Percentiles rank a stretch among this genome's conserved stretches.
These are phyloP conservation scores for Phragmites australis DNA, from an alignment of 176 grass and related monocot species.

Conservation along the genomic window DNA sequence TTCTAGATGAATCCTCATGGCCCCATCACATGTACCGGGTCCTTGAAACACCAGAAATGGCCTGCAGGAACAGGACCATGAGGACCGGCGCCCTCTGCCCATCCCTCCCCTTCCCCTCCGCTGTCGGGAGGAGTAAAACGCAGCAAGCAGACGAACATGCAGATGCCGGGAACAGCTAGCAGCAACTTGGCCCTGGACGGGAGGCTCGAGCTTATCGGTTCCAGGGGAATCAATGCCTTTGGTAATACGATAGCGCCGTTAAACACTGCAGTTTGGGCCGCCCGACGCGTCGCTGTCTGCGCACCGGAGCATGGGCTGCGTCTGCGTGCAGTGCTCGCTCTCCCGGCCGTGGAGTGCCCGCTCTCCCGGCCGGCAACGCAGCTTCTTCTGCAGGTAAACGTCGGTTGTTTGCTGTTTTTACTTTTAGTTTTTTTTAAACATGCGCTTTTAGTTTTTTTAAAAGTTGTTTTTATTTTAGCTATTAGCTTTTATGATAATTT, in stretches of 20 bases:
- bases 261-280: conserved; percentile 11
- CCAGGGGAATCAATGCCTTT: conserved; percentile 17
- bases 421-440: no score
- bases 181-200: conserved; percentile 24
- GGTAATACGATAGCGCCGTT: conserved; percentile 4
- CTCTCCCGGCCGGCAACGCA: not conserved
- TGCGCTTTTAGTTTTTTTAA: no score
- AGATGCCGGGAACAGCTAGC: conserved; percentile 15
- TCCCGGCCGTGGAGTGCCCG: not conserved
- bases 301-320: not conserved
- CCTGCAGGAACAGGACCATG: conserved; percentile 7
- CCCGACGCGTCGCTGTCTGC: conserved; percentile 35
- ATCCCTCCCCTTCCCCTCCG: not conserved
- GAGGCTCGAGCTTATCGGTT: conserved; percentile 13
- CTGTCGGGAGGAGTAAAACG: conserved; percentile 42
- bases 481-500: no score
- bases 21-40: not conserved
- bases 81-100: not conserved
- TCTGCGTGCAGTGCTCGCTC: not conserved
- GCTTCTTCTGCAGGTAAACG: not conserved
- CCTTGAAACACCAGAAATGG: conserved; percentile 2
- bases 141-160: conserved; percentile 37
- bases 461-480: no score
- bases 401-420: not conserved
- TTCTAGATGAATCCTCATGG: not conserved